phyloP scores from a whole-genome alignment of 352 stramenopile species.

The Pseudoperonospora humuli region DNA sequence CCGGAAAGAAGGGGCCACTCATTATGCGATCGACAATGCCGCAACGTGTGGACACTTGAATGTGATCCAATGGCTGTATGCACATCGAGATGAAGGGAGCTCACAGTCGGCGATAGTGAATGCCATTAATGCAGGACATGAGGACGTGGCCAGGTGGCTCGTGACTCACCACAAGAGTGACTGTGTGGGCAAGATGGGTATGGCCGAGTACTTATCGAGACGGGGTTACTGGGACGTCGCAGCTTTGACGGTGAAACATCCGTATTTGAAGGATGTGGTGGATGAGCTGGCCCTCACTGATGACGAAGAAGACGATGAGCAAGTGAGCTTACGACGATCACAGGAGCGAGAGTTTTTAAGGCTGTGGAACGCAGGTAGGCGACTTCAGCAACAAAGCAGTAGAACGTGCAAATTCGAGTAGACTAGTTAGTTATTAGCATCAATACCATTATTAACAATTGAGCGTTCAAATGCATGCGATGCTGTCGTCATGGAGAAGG shows the following conservation, averaged over 20 bases:
- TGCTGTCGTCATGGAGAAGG: neutral
- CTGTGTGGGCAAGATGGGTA: conserved; percentile 27
- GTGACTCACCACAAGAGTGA: conserved; percentile 30
- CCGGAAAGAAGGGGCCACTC: conserved; percentile 42
- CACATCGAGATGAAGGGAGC: conserved; percentile 49
- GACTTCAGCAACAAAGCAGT: conserved; percentile 1
- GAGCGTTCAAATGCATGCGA: neutral
- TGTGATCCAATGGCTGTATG: conserved; percentile 47
- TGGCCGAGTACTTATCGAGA: conserved; percentile 32
- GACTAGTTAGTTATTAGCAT: conserved; percentile 8
- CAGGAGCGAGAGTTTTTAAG: conserved; percentile 13
- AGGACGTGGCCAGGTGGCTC: conserved; percentile 51
- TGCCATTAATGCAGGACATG: conserved; percentile 43
- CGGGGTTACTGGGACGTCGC: conserved; percentile 25
- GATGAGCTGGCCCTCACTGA: conserved; percentile 12
- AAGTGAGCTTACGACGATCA: conserved; percentile 1
- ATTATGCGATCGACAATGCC: conserved; percentile 51
- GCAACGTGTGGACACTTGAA: conserved; percentile 36
- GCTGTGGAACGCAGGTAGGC: conserved; percentile 5
- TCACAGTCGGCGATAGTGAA: conserved; percentile 63
- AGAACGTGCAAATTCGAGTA: conserved; percentile 6
- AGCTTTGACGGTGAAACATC: conserved; percentile 26
- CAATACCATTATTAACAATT: neutral
- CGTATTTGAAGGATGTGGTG: conserved; percentile 25
- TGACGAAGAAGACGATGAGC: conserved; percentile 19